phyloP scores from a whole-genome alignment of 192 early-diverging fungal genomes.

The Coemansia sp. region DNA sequence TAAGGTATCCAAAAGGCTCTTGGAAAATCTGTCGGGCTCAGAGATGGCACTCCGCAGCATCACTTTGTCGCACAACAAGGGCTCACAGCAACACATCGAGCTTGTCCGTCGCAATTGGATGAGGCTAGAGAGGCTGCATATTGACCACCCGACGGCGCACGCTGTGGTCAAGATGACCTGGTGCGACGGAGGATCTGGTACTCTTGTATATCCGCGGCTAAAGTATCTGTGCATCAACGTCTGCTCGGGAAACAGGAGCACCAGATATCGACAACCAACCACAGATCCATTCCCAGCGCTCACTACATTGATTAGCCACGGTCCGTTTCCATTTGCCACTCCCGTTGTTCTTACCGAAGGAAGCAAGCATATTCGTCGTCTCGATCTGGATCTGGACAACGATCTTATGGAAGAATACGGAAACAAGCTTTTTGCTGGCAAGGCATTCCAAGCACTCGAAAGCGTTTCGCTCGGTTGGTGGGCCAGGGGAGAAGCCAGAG shows the following conservation, averaged over 20 bases:
- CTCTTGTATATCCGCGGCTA: conserved; percentile 30
- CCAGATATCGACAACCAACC: neutral
- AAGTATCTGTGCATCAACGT: conserved; percentile 12
- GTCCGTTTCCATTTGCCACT: neutral
- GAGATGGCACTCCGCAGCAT: conserved; percentile 25
- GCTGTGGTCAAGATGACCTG: conserved; percentile 24
- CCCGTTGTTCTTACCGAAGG: neutral
- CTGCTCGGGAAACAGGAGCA: neutral
- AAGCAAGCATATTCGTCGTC: neutral
- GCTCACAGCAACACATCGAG: conserved; percentile 21
- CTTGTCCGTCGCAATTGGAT: conserved; percentile 23
- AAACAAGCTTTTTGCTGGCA: neutral
- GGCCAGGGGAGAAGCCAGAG: neutral
- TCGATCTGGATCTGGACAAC: neutral
- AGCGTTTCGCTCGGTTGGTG: neutral
- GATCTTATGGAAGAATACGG: conserved; percentile 6
- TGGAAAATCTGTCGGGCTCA: neutral
- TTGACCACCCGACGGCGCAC: conserved; percentile 11
- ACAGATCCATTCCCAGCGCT: neutral
- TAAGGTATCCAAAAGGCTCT: conserved; percentile 8
- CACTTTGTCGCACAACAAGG: conserved; percentile 16
- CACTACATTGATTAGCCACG: neutral
- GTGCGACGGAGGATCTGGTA: neutral
- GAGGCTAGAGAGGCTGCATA: conserved; percentile 20
- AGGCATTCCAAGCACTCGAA: neutral